Base-by-base conservation (phyloP, 164 flowering plant genomes). In the Amborella trichopoda region DNA sequence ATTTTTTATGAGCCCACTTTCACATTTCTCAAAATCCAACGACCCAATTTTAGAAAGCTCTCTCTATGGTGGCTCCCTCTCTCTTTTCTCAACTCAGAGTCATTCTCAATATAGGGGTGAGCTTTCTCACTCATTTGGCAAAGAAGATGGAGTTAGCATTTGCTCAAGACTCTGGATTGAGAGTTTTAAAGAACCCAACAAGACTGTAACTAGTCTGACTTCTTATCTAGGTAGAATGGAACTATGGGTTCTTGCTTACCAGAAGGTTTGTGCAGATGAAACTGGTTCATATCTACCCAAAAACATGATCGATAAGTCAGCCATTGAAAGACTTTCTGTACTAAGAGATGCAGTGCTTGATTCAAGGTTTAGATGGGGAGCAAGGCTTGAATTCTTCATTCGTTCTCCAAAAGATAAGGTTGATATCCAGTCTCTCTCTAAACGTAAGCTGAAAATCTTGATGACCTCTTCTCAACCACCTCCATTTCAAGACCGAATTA, bases 271-370 rank as follows among this genome's bases (percentile, higher is more conserved):
- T 50, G 76, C 89, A 3, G 96, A 87, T 52, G 98, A 87, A 23
- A 72, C 48, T 9, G 96, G 98, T 1, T 57, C 95, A 0, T 91
- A 84, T 57, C 54, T 80, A 70, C 96, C 98, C 0, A 68, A 80
- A 12, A 81, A 77, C 44, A 50, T 88, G 2, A 67, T 91, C 10
- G 76, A 73, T 16, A 70, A 78, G 49, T 56, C 88, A 0, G 93
- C 90, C 0, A 62, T 83, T 41, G 98, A 87, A 34, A 93, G 81
- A 30, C 63, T 91, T 46, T 64, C 87, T 32, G 87, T 74, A 0
- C 72, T 91, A 5, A 53, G 98, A n/a, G 87, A 91, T 53, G 90
- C 96, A 0, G 95, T 91, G 50, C 78, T 91, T 20, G 98, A 91
- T 69, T 43, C 54, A 42, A 70, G 95, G 71, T 91, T 91, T 59